Evolutionary conservation across 1,284 basidiomycete genomes (phyloP), one percentile per base, ranked within the genome.

Genomic region (Melampsora americana): DNA sequence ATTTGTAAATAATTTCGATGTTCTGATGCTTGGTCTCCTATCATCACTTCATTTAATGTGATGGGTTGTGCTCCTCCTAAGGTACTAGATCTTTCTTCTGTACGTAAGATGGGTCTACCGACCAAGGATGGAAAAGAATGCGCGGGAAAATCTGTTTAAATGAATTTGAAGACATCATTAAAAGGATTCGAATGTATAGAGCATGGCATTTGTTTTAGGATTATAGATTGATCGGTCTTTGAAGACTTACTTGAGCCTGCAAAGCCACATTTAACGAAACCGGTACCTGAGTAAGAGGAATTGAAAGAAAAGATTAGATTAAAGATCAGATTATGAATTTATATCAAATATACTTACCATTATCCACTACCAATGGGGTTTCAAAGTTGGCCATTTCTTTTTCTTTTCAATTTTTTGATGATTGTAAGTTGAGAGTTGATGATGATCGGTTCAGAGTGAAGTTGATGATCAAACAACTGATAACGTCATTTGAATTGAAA

Each of bases 81-180:
- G 62, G 80, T 79, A 86, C 78, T 92, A 88, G 83, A 82, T 77
- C 94, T 91, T 85, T 99, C 95, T 85, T 99, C 96, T 12, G 95
- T 93, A 78, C 96, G 92, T 78, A 99, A 86, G 82, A 99, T 99
- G 53, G 95, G 95, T 23, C 95, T 89, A 59, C 95, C 96, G 79
- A 99, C 89, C 80, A 99, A 90, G 62, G 95, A 98, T 1, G 95
- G 93, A 82, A 99, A 99, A 77, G 97, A 93, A 88, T 96, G 90
- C 85, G 95, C 93, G 78, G 96, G 96, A 84, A 99, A 99, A 86
- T 99, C 81, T 82, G 77, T 6, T 66, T 69, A 66, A 35, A 11
- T 14, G 7, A 46, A 78, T 61, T 79, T 79, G 75, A 80, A 60
- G 46, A 48, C 11, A n/a, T 48, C 11, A 11, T 56, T 7, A 28